A percentile compares a stretch with the other conserved stretches of the same genome.
Conservation (phyloP, 306 rosid species). For the Rosa multiflora region DNA sequence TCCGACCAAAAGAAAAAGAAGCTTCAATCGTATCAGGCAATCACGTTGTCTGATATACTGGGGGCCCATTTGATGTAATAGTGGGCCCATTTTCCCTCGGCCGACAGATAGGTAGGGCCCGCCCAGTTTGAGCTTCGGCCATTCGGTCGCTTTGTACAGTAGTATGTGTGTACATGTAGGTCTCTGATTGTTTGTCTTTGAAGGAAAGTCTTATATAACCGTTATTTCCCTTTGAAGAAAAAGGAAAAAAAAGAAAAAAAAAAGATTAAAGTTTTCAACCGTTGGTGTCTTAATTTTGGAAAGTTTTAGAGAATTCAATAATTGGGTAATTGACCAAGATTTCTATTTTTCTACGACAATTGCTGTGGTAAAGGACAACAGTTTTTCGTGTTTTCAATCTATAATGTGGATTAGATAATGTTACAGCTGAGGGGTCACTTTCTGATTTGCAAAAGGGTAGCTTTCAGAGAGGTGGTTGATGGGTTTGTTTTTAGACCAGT, state of each 20-base stretch:
- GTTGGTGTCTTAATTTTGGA: conserved; percentile 22
- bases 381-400: not conserved
- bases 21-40: not conserved
- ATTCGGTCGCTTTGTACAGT: conserved; percentile 22
- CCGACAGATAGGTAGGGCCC: conserved; percentile 10
- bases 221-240: conserved; percentile 21
- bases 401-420: conserved; percentile 22
- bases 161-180: not conserved
- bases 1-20: not conserved
- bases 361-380: not conserved
- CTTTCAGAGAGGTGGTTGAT: conserved; percentile 52
- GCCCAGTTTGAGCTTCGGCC: not conserved
- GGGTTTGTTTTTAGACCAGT: conserved; percentile 33
- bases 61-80: conserved; percentile 9
- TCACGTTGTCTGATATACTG: not conserved
- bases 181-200: conserved; percentile 37
- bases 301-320: not conserved
- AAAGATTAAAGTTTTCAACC: conserved; percentile 1
- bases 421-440: conserved; percentile 50
- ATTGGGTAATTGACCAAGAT: conserved; percentile 5
- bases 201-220: conserved; percentile 48
- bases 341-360: not conserved
- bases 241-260: too few relatives aligned
- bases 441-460: conserved; percentile 45
- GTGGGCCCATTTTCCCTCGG: not conserved